phyloP scores from a whole-genome alignment of 1,284 basidiomycete genomes.

The Puccinia hordei region DNA sequence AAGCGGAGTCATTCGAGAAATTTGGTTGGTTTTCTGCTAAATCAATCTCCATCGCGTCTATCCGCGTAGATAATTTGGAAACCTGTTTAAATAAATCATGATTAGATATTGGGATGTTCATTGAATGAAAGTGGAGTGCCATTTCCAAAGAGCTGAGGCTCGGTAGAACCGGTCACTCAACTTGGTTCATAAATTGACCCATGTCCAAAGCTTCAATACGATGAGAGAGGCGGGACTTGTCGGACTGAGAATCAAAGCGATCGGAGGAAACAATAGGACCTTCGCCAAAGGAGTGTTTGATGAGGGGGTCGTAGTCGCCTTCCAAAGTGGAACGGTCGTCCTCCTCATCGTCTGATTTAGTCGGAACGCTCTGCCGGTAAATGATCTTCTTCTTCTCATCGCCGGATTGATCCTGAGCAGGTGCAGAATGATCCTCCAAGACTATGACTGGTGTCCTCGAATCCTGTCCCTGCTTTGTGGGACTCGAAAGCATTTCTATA shows the following conservation, averaged over 20 bases:
- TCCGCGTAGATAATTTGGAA: not conserved
- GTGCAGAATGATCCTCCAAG: too few species aligned
- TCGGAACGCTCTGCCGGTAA: not conserved
- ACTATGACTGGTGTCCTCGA: too few species aligned
- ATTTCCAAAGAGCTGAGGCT: not conserved
- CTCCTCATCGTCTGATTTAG: not conserved
- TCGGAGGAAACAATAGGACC: not conserved
- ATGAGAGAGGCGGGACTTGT: not conserved
- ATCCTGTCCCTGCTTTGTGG: too few species aligned
- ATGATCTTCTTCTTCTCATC: too few species aligned
- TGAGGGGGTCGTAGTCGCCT: not conserved
- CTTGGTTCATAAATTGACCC: conserved; percentile 14
- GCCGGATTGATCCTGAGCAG: not conserved
- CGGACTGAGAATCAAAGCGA: not conserved
- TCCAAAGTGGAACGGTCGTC: not conserved
- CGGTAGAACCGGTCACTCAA: not conserved
- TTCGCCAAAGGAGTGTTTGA: not conserved
- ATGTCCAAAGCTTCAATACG: not conserved
- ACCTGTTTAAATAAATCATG: not conserved
- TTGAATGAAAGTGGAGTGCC: not conserved
- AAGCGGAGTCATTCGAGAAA: not conserved
- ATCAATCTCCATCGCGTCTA: not conserved
- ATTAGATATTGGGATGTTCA: not conserved
- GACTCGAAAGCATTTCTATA: too few species aligned
- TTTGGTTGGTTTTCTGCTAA: not conserved